These are phyloP conservation scores for Hygrocybe punicea DNA, from an alignment of 768 basidiomycete species.

Conservation along the genomic window DNA sequence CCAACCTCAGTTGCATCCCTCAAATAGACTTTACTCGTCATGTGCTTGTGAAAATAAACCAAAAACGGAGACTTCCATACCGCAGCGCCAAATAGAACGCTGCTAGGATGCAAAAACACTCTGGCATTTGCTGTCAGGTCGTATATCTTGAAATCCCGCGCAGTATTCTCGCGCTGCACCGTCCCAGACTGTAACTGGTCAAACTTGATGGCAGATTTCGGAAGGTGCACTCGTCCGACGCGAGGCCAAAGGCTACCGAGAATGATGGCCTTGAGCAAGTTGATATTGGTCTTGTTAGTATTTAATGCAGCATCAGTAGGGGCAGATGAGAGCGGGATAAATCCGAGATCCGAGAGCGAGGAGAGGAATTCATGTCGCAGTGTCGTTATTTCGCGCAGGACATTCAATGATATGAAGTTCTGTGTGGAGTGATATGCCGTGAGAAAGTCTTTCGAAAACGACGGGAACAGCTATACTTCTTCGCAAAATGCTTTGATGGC, in stretches of 20 bases:
- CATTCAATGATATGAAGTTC: constrained; percentile 79
- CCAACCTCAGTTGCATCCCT: constrained; percentile 84
- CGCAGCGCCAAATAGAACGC: constrained; percentile 69
- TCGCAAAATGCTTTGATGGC: constrained; percentile 64
- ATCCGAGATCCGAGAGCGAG: constrained; percentile 66
- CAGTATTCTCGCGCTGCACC: constrained; percentile 78
- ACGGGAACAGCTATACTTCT: constrained; percentile 41
- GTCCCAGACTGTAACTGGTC: constrained; percentile 83
- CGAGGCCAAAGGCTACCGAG: constrained; percentile 87
- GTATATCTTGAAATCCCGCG: constrained; percentile 79
- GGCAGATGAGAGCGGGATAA: constrained; percentile 49
- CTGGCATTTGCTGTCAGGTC: constrained; percentile 58
- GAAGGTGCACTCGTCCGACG: constrained; percentile 72
- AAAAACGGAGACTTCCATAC: constrained; percentile 78
- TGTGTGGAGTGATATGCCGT: constrained; percentile 25
- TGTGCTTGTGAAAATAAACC: constrained; percentile 78
- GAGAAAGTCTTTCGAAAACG: not conserved
- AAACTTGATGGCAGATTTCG: constrained; percentile 71
- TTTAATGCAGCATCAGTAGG: constrained; percentile 56
- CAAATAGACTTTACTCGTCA: constrained; percentile 80
- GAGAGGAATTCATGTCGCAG: constrained; percentile 75
- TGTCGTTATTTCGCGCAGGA: constrained; percentile 73
- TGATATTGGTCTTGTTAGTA: constrained; percentile 58
- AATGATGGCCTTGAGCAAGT: constrained; percentile 79
- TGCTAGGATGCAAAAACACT: constrained; percentile 81